Percentiles rank a stretch among this genome's conserved stretches.
phyloP scores from a whole-genome alignment of 2,329 filamentous ascomycete species.

The Hypoxylon sp. region DNA sequence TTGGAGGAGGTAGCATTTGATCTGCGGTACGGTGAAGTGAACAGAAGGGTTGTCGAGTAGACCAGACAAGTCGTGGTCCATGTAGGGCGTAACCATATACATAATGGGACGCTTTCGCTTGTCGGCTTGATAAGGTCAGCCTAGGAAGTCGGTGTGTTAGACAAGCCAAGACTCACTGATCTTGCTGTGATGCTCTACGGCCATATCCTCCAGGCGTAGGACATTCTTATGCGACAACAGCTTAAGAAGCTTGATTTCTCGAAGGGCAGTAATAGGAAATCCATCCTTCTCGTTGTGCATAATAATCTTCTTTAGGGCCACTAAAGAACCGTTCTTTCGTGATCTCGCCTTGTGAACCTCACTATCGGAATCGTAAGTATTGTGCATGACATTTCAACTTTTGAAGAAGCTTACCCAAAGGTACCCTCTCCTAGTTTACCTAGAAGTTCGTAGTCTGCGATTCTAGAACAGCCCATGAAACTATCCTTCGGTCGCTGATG shows the following conservation, averaged over 20 bases:
- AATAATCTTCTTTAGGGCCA: conserved; percentile 97
- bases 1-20: conserved; percentile 98
- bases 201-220: conserved; percentile 91
- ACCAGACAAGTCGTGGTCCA: conserved; percentile 98
- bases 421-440: conserved; percentile 93
- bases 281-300: conserved; percentile 99
- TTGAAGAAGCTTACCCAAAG: conserved; percentile 73
- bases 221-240: conserved; percentile 92
- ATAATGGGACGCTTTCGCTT: conserved; percentile 85
- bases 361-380: conserved; percentile 50
- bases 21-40: conserved; percentile 85
- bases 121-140: conserved; percentile 62
- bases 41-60: conserved; percentile 95
- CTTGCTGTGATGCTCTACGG: conserved; percentile 74
- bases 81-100: conserved; percentile 99
- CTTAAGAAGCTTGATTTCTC: conserved; percentile 97
- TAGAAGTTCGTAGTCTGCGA: conserved; percentile 79
- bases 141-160: too few species aligned
- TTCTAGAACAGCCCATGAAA: conserved; percentile 86
- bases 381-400: conserved; percentile 33
- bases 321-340: conserved; percentile 74
- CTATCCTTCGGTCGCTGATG: conserved; percentile 64
- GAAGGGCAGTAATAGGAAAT: conserved; percentile 97
- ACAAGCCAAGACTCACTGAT: conserved; percentile 39
- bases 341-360: conserved; percentile 92